phyloP scores from a whole-genome alignment of 208 protist species.

The Trichomonas vaginalis region DNA sequence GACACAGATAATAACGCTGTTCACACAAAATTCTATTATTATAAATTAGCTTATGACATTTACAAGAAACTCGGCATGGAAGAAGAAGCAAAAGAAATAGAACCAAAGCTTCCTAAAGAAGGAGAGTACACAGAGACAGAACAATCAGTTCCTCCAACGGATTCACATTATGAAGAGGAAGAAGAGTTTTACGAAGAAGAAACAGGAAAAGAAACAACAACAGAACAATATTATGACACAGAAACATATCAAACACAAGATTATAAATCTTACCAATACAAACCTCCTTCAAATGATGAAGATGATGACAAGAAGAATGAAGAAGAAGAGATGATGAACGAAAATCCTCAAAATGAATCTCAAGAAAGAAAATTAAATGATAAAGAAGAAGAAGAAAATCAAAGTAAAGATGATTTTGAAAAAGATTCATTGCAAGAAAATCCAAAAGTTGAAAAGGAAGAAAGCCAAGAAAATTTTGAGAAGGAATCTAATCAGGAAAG shows the following conservation, averaged over 20 bases:
- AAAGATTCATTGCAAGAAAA: no score
- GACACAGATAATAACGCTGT: neutral
- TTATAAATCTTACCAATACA: neutral
- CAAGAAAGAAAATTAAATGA: no score
- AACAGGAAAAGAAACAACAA: neutral
- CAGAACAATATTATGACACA: neutral
- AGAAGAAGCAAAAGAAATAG: neutral
- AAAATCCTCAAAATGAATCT: no score
- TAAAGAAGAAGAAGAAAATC: no score
- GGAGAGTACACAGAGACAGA: neutral
- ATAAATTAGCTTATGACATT: neutral
- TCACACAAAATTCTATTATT: neutral
- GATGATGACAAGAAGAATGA: neutral
- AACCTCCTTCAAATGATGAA: neutral
- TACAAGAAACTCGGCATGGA: neutral
- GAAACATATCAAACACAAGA: neutral
- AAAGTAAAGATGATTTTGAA: neutral
- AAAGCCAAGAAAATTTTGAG: neutral
- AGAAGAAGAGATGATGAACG: neutral
- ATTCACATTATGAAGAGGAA: neutral
- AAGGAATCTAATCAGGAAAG: neutral
- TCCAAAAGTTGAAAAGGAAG: neutral
- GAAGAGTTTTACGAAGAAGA: neutral
- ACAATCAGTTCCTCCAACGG: no score
- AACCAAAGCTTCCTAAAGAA: neutral